Evolutionary conservation across 108 stramenopile genomes (phyloP).

Genomic region (Skeletonema marinoi): DNA sequence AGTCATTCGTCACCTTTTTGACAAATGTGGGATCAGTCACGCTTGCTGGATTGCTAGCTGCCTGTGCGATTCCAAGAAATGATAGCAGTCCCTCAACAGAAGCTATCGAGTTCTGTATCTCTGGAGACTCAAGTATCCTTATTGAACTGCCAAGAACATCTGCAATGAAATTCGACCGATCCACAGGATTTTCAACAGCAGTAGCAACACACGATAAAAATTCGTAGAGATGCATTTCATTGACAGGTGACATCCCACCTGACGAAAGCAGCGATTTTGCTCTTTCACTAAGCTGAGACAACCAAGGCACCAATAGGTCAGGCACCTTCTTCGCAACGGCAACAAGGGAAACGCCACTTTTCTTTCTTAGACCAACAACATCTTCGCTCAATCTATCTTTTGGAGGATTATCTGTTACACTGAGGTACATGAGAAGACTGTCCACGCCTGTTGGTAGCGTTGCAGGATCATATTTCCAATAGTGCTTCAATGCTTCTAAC

Average conservation of each 20-base stretch:
- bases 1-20: slow-evolving; percentile 56
- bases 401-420: slow-evolving; percentile 51
- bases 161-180: slow-evolving; percentile 75
- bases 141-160: slow-evolving; percentile 78
- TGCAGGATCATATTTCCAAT: slow-evolving; percentile 83
- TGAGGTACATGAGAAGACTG: slow-evolving; percentile 67
- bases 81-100: slow-evolving; percentile 65
- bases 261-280: slow-evolving; percentile 65
- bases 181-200: slow-evolving; percentile 77
- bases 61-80: slow-evolving; percentile 66
- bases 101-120: slow-evolving; percentile 55
- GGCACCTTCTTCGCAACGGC: slow-evolving; percentile 78
- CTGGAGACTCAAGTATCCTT: slow-evolving; percentile 55
- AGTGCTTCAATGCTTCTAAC: slow-evolving; percentile 71
- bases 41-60: slow-evolving; percentile 59
- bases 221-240: slow-evolving; percentile 89
- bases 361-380: slow-evolving; percentile 75
- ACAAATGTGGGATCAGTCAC: slow-evolving; percentile 75
- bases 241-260: slow-evolving; percentile 65
- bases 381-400: slow-evolving; percentile 57
- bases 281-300: slow-evolving; percentile 78
- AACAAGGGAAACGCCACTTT: slow-evolving; percentile 77
- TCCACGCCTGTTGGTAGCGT: slow-evolving; percentile 79
- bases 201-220: slow-evolving; percentile 87
- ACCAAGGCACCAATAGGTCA: slow-evolving; percentile 80